Evolutionary conservation across 1,284 basidiomycete species (phyloP), one percentile per base, ranked within the genome.

Genomic region (Kwoniella shivajii): DNA sequence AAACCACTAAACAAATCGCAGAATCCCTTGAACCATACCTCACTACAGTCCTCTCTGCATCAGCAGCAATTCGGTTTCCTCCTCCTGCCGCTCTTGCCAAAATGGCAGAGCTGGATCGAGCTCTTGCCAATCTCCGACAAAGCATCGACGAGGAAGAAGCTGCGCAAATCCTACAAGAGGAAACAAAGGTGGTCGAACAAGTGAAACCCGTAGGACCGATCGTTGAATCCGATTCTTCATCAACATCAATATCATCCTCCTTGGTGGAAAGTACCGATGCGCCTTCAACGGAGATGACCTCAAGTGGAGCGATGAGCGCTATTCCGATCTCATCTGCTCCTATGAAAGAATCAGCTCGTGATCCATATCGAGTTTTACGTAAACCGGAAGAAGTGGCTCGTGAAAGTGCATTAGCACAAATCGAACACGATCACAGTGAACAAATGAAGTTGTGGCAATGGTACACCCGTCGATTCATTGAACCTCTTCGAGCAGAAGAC

Each of bases 361-460:
- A 74, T 49, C 71, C 72, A 3, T 71, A 73, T 39, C 67, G 71
- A 1, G 65, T 73, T 9, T 67, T 74, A 10, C 65, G 67, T 22
- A 72, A 69, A 46, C 77, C 76, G 0, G 74, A 78, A 37, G 80
- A 80, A 47, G 90, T 94, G 52, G 77, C 82, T 4, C 77, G 86
- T 27, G 86, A 90, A 72, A 90, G 89, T 68, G 82, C 82, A 20
- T 83, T 90, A 44, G 84, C 83, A 38, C 82, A 86, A 39, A 80
- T 89, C 31, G 86, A 88, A 71, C 87, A 86, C 80, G 85, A 87
- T 56, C 89, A 94, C 60, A 85, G 87, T 56, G 90, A 93, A 66
- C 88, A 91, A 63, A 83, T 89, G 38, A 86, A 88, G 45, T 84
- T 92, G 18, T 97, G 93, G 91, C 88, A 92, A 69, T 93, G 90